phyloP scores from a whole-genome alignment of 768 basidiomycete species.

The Macrocybe gigantea region DNA sequence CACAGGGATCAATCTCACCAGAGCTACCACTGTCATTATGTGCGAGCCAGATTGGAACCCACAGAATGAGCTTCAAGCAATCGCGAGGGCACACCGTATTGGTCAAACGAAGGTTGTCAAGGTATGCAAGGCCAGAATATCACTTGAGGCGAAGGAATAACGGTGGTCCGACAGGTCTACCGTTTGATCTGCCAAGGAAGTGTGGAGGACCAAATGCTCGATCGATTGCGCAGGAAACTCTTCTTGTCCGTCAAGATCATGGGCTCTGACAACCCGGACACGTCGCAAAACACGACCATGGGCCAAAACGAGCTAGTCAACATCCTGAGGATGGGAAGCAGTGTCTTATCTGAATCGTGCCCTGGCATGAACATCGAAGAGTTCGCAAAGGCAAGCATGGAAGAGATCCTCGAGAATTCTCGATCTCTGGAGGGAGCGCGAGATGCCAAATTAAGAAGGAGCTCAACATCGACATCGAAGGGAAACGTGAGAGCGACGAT shows the following conservation, averaged over 20 bases:
- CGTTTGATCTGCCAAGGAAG: conserved; percentile 63
- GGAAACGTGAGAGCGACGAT: conserved; percentile 7
- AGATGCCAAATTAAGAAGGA: conserved; percentile 42
- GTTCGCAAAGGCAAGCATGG: conserved; percentile 40
- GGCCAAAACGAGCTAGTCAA: conserved; percentile 42
- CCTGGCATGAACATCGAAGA: conserved; percentile 30
- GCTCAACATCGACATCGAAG: conserved; percentile 12
- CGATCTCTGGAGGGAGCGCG: conserved; percentile 33
- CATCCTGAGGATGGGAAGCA: conserved; percentile 53
- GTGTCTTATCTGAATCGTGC: conserved; percentile 38
- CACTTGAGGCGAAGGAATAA: neutral
- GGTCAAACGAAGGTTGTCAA: conserved; percentile 71
- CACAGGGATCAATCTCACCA: conserved; percentile 77
- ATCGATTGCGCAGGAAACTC: conserved; percentile 64
- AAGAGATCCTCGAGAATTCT: conserved; percentile 41
- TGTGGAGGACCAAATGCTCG: conserved; percentile 75
- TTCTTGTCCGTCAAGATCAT: conserved; percentile 63
- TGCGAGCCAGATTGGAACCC: conserved; percentile 70
- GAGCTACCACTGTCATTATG: conserved; percentile 75
- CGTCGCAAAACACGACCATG: conserved; percentile 21
- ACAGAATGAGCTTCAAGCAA: conserved; percentile 80
- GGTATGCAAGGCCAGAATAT: conserved; percentile 20
- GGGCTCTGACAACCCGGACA: conserved; percentile 27
- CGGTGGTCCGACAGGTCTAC: conserved; percentile 41
- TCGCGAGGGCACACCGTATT: conserved; percentile 79